Evolutionary conservation across 2,329 filamentous ascomycete genomes (phyloP), one percentile per base, ranked within the genome.

Genomic region (Xylaria multiplex): DNA sequence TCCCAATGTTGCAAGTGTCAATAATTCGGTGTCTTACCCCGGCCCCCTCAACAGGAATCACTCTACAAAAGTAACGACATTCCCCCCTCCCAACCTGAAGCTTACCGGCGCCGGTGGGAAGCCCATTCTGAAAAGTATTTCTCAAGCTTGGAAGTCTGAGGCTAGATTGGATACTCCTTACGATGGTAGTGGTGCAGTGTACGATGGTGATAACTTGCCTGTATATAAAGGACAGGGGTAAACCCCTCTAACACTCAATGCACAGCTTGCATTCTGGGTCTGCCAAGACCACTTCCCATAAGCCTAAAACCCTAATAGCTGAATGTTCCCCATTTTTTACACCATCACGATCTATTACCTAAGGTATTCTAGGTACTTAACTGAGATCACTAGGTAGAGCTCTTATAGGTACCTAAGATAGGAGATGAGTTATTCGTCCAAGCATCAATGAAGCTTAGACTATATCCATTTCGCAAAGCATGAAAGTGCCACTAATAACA

Each of bases 111-210:
- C 82, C 1, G 80, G 82, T 11, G 81, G 81, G 0, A 67, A 77
- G n/a, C 77, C 78, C 0, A 74, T 84, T 2, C 73, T 80, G 50
- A 73, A 77, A 1, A 62, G 40, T 0, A 74, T 82, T 11, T 72
- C 73, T 24, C 53, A 73, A 3, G 64, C 70, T 7, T 82, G 81
- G 81, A 59, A 70, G 27, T 62, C 65, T 3, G 60, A 69, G 4
- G 72, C 69, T 13, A 68, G 68, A 0, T 70, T 73, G 3, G 64
- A 76, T 27, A 83, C 79, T 0, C 82, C 82, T 0, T 84, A 85
- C 65, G 81, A 83, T 71, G 82, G 82, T 0, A 81, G 76, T 46
- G 81, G 82, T 0, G 77, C 71, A 9, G 75, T 83, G 1, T 81
- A 76, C 54, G 82, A 84, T 70, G 82, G 80, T 0, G 78, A 77